A percentile compares a stretch with the other conserved stretches of the same genome.
Evolutionary conservation across 75 land plant genomes (phyloP).

Genomic region (Cryptomeria japonica): DNA sequence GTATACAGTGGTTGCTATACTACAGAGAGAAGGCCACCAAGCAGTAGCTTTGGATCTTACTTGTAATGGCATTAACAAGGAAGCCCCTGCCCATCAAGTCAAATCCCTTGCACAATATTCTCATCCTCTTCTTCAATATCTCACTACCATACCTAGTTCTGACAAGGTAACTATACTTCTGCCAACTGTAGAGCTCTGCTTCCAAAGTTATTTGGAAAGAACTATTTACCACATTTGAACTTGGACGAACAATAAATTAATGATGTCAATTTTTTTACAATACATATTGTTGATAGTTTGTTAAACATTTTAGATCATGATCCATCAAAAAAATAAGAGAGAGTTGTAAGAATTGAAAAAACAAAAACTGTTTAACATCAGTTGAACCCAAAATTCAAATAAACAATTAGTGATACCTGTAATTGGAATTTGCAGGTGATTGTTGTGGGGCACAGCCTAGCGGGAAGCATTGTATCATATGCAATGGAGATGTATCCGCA

Average conservation of each 20-base stretch:
- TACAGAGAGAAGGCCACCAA: conserved; percentile 20
- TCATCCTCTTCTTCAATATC: neutral
- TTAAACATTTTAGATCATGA: too few species aligned
- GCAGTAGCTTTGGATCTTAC: conserved; percentile 33
- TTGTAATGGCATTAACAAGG: conserved; percentile 20
- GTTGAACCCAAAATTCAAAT: too few species aligned
- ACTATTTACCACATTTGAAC: too few species aligned
- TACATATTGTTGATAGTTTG: too few species aligned
- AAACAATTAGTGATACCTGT: neutral
- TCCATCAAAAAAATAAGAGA: too few species aligned
- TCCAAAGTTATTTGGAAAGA: too few species aligned
- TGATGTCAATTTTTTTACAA: too few species aligned
- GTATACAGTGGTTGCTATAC: conserved; percentile 30
- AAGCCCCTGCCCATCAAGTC: conserved; percentile 16
- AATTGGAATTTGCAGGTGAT: conserved; percentile 14
- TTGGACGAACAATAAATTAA: too few species aligned
- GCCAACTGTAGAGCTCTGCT: too few species aligned
- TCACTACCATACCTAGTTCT: neutral
- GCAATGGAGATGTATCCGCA: conserved; percentile 32
- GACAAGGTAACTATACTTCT: neutral
- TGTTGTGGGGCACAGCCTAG: conserved; percentile 38
- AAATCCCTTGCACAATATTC: neutral
- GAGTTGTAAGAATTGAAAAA: too few species aligned
- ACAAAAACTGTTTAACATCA: too few species aligned
- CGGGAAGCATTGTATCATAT: conserved; percentile 23